A percentile compares a stretch with the other conserved stretches of the same genome.
Evolutionary conservation across 177 flowering plant genomes (phyloP).

Genomic region (Telopea speciosissima): DNA sequence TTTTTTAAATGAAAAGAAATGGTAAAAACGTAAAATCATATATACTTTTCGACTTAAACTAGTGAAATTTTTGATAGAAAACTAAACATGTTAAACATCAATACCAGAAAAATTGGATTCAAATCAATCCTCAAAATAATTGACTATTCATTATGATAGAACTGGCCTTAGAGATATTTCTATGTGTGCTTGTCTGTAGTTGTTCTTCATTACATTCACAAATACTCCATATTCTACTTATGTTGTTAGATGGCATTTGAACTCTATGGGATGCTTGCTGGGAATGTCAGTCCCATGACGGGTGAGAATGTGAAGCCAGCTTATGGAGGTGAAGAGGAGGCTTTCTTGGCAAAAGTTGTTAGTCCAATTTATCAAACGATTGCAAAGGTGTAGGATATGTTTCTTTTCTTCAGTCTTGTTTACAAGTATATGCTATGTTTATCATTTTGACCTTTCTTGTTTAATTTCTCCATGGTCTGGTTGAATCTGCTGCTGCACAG

Average conservation of each 20-base stretch:
- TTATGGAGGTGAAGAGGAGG: slow-evolving; percentile 96
- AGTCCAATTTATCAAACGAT: slow-evolving; percentile 89
- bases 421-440: neutral
- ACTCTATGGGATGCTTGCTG: slow-evolving; percentile 97
- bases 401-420: neutral
- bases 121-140: no score
- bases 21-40: no score
- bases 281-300: slow-evolving; percentile 93
- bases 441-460: neutral
- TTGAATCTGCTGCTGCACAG: slow-evolving; percentile 28
- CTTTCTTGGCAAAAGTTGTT: slow-evolving; percentile 81
- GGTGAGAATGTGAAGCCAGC: slow-evolving; percentile 96
- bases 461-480: neutral
- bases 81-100: no score
- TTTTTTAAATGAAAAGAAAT: no score
- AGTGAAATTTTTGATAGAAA: no score
- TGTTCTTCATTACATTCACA: neutral
- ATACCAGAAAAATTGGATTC: no score
- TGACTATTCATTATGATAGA: neutral
- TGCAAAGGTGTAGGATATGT: slow-evolving; percentile 44
- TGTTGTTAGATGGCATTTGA: slow-evolving; percentile 88
- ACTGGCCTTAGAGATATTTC: neutral
- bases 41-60: no score
- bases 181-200: neutral
- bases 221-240: neutral